Percentiles rank a stretch among this genome's conserved stretches.
These are phyloP conservation scores for Cordyceps militaris DNA, from an alignment of 2,329 filamentous ascomycete genomes.

Conservation along the genomic window DNA sequence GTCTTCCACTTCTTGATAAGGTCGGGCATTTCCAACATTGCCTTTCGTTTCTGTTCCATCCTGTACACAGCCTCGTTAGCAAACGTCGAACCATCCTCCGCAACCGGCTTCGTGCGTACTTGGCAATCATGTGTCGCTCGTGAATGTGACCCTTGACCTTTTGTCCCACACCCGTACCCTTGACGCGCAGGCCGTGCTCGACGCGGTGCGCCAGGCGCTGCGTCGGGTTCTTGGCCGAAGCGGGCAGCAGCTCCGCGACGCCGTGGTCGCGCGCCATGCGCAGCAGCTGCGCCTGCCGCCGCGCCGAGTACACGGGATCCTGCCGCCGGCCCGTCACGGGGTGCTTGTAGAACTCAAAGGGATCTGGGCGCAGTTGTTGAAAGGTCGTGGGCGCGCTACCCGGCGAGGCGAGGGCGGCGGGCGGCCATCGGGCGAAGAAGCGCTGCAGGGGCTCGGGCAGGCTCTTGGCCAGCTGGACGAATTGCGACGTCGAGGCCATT, in stretches of 20 bases:
- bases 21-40: constrained; percentile 91
- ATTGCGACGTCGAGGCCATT: constrained; percentile 33
- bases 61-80: constrained; percentile 36
- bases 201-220: constrained; percentile 63
- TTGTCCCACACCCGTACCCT: constrained; percentile 88
- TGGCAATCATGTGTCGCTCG: constrained; percentile 77
- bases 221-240: constrained; percentile 67
- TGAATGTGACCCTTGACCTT: constrained; percentile 91
- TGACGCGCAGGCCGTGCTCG: constrained; percentile 74
- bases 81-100: not conserved
- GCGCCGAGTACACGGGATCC: constrained; percentile 72
- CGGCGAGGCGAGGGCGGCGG: constrained; percentile 50
- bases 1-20: constrained; percentile 91
- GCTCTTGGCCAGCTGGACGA: constrained; percentile 56
- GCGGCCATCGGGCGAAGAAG: constrained; percentile 88
- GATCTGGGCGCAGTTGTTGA: constrained; percentile 59
- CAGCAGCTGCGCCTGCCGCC: constrained; percentile 83
- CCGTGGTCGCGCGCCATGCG: constrained; percentile 75
- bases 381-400: constrained; percentile 40
- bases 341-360: constrained; percentile 76
- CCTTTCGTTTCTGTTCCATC: constrained; percentile 81
- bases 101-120: constrained; percentile 39
- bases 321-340: constrained; percentile 75
- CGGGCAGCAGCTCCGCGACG: constrained; percentile 73
- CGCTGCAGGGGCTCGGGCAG: constrained; percentile 72